These are phyloP conservation scores for Mimosa pudica DNA, from an alignment of 306 rosid genomes.

Conservation along the genomic window DNA sequence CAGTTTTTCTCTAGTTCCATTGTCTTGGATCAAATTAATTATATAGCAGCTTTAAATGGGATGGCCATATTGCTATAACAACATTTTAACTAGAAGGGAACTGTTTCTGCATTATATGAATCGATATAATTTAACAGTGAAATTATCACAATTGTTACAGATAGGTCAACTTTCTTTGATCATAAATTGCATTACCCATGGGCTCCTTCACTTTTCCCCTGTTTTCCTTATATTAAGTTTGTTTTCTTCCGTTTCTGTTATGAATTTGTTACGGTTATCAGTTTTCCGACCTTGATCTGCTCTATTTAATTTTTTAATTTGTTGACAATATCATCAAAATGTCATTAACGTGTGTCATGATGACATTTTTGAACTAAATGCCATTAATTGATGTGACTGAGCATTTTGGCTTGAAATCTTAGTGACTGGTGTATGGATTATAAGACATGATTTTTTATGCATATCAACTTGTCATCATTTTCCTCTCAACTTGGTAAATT, in stretches of 20 bases:
- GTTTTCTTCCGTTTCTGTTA: constrained; percentile 32
- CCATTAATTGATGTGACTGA: constrained; percentile 18
- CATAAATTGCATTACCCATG: constrained; percentile 1
- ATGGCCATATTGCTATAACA: constrained; percentile 13
- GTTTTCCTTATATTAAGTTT: constrained; percentile 9
- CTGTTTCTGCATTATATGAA: constrained; percentile 23
- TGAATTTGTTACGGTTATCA: constrained; percentile 5
- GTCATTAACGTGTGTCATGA: constrained; percentile 25
- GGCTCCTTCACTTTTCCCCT: neutral
- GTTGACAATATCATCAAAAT: constrained; percentile 12
- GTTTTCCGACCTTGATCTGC: neutral
- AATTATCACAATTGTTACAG: constrained; percentile 23
- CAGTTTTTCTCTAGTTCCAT: neutral
- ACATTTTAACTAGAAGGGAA: neutral
- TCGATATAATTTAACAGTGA: constrained; percentile 2
- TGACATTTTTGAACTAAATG: constrained; percentile 8
- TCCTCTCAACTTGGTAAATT: neutral
- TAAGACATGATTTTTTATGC: neutral
- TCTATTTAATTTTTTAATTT: constrained; percentile 8
- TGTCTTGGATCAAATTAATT: constrained; percentile 3
- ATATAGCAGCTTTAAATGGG: constrained; percentile 22
- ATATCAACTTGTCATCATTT: neutral
- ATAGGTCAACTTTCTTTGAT: neutral
- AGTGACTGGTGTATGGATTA: neutral
- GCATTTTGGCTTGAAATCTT: constrained; percentile 18